Evolutionary conservation across 345 rosid genomes (phyloP), one percentile per base, ranked within the genome.

Genomic region (Eucalyptus pauciflora): DNA sequence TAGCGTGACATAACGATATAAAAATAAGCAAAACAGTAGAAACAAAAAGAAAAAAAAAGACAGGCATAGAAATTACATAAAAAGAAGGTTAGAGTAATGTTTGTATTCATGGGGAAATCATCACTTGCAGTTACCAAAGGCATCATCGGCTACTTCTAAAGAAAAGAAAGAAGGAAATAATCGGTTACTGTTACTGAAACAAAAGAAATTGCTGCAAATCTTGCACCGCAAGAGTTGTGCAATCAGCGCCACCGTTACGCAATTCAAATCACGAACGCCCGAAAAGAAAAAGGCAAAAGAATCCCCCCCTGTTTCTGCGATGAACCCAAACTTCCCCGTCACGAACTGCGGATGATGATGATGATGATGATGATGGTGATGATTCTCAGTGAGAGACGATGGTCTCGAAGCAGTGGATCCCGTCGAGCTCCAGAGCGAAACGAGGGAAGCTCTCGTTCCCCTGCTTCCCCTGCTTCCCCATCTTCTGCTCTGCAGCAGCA

Each of bases 331-430:
- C 81, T 33, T 69, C 17, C 25, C 81, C 81, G 13, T 69, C 81
- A 16, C 11, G 81, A 33, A 37, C 45, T 33, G 22, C 24, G 1
- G 46, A 41, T 41, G 83, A 37, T 20, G 83, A 37, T 37, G 46
- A 31, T 16, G 71, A 37, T 33, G 37, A 1, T 17, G 43, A 3
- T 33, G 81, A 1, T 31, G 79, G 2, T 17, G 45, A 3, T 18
- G 46, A 37, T 76, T 76, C 48, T 76, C 83, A 41, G 83, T 33
- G 80, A 33, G 64, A 56, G 71, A 90, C 88, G 69, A 90, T n/a
- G 46, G 91, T 90, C 88, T 90, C 91, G 88, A 88, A 90, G 45
- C 91, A 90, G 86, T 54, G 49, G 54, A 88, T 83, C 48, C 88
- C 90, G 50, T 71, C 90, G 90, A 86, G 89, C 87, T 83, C 89